phyloP scores from a whole-genome alignment of 805 yeast genomes.

The Yarrowia phangngaensis region DNA sequence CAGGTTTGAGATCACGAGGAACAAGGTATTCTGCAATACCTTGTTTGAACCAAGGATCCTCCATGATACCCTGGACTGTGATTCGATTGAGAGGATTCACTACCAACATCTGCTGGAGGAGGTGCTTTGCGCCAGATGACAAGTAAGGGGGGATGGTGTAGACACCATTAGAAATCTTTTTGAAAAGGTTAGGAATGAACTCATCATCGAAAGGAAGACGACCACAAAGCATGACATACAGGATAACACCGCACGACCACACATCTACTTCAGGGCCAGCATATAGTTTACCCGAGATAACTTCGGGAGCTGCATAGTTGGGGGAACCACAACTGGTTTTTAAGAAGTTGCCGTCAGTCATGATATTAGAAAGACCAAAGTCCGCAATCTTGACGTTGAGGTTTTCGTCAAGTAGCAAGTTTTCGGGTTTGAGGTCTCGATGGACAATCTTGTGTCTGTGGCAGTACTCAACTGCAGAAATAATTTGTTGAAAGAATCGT shows the following conservation, averaged over 20 bases:
- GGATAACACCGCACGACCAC: constrained; percentile 94
- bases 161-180: constrained; percentile 88
- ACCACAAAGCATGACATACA: constrained; percentile 94
- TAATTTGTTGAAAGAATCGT: constrained; percentile 91
- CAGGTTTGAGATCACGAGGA: constrained; percentile 47
- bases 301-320: constrained; percentile 97
- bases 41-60: constrained; percentile 88
- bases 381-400: constrained; percentile 94
- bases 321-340: constrained; percentile 97
- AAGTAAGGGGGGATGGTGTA: constrained; percentile 84
- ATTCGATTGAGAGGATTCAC: constrained; percentile 93
- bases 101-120: constrained; percentile 84
- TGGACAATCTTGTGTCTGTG: constrained; percentile 96
- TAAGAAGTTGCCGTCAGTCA: constrained; percentile 95
- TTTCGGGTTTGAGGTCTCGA: constrained; percentile 94
- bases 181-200: constrained; percentile 88
- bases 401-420: constrained; percentile 80
- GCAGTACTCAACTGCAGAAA: constrained; percentile 94
- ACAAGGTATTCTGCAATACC: constrained; percentile 75
- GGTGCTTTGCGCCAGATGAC: constrained; percentile 76
- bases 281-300: constrained; percentile 85
- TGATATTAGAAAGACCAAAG: constrained; percentile 88
- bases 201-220: constrained; percentile 95
- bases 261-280: constrained; percentile 99
- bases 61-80: constrained; percentile 85